Evolutionary conservation across 495 filamentous ascomycete genomes (phyloP), one percentile per base, ranked within the genome.

Genomic region (Xylaria venustula): DNA sequence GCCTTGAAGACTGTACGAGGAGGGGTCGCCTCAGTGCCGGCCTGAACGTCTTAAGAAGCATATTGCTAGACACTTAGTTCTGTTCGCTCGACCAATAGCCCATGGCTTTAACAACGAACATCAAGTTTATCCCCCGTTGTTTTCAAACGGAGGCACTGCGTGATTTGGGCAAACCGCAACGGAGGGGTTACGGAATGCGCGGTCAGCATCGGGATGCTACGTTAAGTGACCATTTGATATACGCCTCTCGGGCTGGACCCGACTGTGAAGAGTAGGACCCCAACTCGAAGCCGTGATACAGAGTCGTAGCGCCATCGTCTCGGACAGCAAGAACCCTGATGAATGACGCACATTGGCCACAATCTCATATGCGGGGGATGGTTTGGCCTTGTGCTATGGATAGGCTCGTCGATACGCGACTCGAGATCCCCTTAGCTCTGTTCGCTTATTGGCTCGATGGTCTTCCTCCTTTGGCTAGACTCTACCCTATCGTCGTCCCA

Each of bases 121-220:
- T n/a, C n/a, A n/a, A n/a, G n/a, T n/a, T n/a, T 26, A 4, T 23
- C 20, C 15, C 49, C 30, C 0, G 15, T 42, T 28, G 23, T 22
- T 12, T 19, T 53, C 32, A 20, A n/a, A n/a, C n/a, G n/a, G n/a
- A n/a, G n/a, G n/a, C n/a, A n/a, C n/a, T n/a, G n/a, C n/a, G n/a
- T n/a, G n/a, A n/a, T n/a, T n/a, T n/a, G n/a, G n/a, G n/a, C n/a
- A n/a, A n/a, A n/a, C n/a, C n/a, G n/a, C n/a, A n/a, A n/a, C n/a
- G 30, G 5, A 5, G 37, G 23, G 19, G 49, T 26, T 26, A n/a
- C 20, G 34, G 34, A 20, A 45, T 45, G 15, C 40, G 12, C 53
- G n/a, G 53, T 55, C 40, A 32, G 53, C 37, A 20, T 55, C 40
- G 53, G 53, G 23, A 45, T 55, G 40, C 53, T 30, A 45, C 53